Evolutionary conservation across 2,329 filamentous ascomycete genomes (phyloP), one percentile per base, ranked within the genome.

Genomic region (Cylindrodendrum hubeiense): DNA sequence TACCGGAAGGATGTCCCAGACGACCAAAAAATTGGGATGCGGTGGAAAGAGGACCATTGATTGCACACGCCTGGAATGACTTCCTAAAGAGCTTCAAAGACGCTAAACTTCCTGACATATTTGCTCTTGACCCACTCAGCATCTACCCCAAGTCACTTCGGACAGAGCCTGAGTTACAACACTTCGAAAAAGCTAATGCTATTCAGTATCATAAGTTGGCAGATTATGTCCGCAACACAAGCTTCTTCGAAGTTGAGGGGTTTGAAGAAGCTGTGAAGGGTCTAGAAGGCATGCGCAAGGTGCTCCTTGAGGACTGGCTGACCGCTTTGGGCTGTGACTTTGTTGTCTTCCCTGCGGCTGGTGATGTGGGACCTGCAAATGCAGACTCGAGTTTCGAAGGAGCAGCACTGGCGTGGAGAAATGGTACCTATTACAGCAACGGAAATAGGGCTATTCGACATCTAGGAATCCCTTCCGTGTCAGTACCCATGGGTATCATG

Each of bases 361-460:
- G 84, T 0, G 86, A 88, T 64, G 79, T 87, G 0, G 85, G 83
- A 0, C 74, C 77, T 7, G 82, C 85, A 5, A 79, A 88, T 71
- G 73, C 84, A 0, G 86, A 88, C 69, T 67, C 71, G 0, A 75
- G 77, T 39, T 60, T 70, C 0, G 58, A 55, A 1, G 64, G 63
- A 0, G 72, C 69, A 10, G 17, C 44, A 0, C 43, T 60, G 34
- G 73, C 71, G 3, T 68, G 72, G 63, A 63, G 63, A 0, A 73
- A 88, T 51, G 86, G 87, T 0, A 81, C 88, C 5, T 82, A 81
- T 43, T 88, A 87, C 63, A 83, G 81, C 0, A 86, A 88, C 59
- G 86, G 86, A 1, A 87, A 87, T 55, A 77, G 85, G 2, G 83
- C 83, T 0, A 76, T 89, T 1, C 78, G 86, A 12, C 86, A 89